These are phyloP conservation scores for Plenodomus biglobosus DNA, from an alignment of 2,329 filamentous ascomycete species.

Conservation along the genomic window DNA sequence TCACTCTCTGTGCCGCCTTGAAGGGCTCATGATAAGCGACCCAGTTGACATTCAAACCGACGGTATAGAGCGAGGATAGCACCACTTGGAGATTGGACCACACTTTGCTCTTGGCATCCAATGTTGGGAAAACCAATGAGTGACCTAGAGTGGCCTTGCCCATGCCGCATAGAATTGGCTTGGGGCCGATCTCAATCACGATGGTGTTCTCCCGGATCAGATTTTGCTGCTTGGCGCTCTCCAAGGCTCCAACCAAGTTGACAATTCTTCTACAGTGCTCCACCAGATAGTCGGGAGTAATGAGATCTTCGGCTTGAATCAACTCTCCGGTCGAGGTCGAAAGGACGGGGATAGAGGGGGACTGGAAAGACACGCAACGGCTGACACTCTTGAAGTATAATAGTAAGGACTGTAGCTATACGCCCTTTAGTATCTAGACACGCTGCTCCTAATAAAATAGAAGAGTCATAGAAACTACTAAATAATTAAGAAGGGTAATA, in stretches of 20 bases:
- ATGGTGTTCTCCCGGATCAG: conserved; percentile 16
- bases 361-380: too few relatives aligned
- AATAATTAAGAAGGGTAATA: too few relatives aligned
- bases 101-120: background rate
- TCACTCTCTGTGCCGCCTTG: conserved; percentile 5
- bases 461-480: too few relatives aligned
- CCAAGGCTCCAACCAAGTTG: conserved; percentile 50
- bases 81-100: conserved; percentile 15
- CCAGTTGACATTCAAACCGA: conserved; percentile 62
- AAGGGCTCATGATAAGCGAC: conserved; percentile 54
- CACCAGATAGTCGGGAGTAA: too few relatives aligned
- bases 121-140: background rate
- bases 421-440: too few relatives aligned
- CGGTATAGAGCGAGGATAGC: conserved; percentile 50
- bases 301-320: too few relatives aligned
- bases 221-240: conserved; percentile 18
- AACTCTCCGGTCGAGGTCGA: too few relatives aligned
- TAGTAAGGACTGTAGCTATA: too few relatives aligned
- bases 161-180: conserved; percentile 7
- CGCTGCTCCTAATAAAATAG: too few relatives aligned
- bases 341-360: too few relatives aligned
- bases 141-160: conserved; percentile 25
- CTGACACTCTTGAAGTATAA: too few relatives aligned
- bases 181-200: conserved; percentile 19
- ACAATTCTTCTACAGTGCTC: conserved; percentile 1